Base-by-base conservation (phyloP, 805 yeast species). In the Candida namnaoensis region DNA sequence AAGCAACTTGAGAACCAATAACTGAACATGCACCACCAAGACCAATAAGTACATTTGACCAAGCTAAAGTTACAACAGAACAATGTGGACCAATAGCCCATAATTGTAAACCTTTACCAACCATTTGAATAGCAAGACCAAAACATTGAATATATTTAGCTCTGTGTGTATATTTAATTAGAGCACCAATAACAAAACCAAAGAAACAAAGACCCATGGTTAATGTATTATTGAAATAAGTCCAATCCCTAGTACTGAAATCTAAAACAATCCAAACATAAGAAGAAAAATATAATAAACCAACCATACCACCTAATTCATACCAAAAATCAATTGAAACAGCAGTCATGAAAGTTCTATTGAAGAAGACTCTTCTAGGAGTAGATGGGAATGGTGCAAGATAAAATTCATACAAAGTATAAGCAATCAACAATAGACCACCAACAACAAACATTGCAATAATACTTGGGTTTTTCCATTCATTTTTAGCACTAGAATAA, bases 381-480 rank as follows among this genome's bases (percentile, higher is more conserved):
- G 64, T 55, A 27, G 58, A 52, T 24, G 72, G 69, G 47, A 51
- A 58, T 35, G 67, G 64, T 14, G 68, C 62, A 32, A 54, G 49
- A 40, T 40, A 57, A 38, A 53, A 50, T 50, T 69, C 74, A 52
- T 63, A 67, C 23, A 65, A 35, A 5, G 53, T 54, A 43, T 61
- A 68, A 7, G 46, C 44, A 25, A 66, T 56, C 42, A 69, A 50
- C 6, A 68, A 42, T 4, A 60, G 44, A 35, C 62, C 60, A 44
- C 74, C 74, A 45, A 66, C 57, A 36, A 65, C 58, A 26, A 68
- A 47, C 73, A 69, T 66, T 28, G 66, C 73, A 45, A 70, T 69
- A 52, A 70, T 54, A 39, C 64, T 59, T 19, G 69, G 69, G 43
- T 63, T 63, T 12, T 45, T 48, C 62, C 66, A 68, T 5, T 58